These are phyloP conservation scores for Diaporthe humulicola DNA, from an alignment of 2,329 filamentous ascomycete species.

Conservation along the genomic window DNA sequence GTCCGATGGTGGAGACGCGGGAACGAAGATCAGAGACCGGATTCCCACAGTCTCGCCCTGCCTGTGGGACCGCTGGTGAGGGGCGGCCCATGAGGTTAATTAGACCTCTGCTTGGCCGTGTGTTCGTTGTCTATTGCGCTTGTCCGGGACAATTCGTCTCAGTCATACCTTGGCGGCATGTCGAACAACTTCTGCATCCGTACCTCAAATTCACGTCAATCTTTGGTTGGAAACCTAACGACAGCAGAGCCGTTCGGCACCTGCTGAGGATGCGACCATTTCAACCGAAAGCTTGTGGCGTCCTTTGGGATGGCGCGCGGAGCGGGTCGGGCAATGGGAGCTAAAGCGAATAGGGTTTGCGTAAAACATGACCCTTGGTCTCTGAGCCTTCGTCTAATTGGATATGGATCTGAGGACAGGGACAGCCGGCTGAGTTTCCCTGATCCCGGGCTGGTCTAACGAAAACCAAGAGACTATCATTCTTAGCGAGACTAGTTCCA, in stretches of 20 bases:
- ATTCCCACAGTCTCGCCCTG: not conserved
- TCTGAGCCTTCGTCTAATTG: not conserved
- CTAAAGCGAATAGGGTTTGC: not conserved
- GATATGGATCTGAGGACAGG: not conserved
- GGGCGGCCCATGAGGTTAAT: constrained; percentile 11
- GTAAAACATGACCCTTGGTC: constrained; percentile 9
- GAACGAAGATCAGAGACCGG: not conserved
- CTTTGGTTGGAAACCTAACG: not conserved
- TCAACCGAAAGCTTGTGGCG: not conserved
- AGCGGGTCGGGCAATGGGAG: constrained; percentile 11
- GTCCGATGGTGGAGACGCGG: constrained; percentile 6
- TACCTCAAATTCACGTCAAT: not conserved
- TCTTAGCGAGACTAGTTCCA: not conserved
- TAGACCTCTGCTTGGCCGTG: not conserved
- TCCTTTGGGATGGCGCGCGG: constrained; percentile 10
- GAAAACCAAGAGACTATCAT: not conserved
- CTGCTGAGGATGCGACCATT: not conserved
- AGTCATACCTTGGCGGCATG: no score
- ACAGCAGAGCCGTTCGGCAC: not conserved
- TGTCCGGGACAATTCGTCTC: not conserved
- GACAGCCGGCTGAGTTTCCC: not conserved
- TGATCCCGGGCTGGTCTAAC: not conserved
- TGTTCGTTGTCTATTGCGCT: not conserved
- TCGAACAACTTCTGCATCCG: no score
- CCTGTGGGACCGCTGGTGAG: not conserved